These are phyloP conservation scores for Striga asiatica DNA, from an alignment of 257 asterid genomes.

Conservation along the genomic window DNA sequence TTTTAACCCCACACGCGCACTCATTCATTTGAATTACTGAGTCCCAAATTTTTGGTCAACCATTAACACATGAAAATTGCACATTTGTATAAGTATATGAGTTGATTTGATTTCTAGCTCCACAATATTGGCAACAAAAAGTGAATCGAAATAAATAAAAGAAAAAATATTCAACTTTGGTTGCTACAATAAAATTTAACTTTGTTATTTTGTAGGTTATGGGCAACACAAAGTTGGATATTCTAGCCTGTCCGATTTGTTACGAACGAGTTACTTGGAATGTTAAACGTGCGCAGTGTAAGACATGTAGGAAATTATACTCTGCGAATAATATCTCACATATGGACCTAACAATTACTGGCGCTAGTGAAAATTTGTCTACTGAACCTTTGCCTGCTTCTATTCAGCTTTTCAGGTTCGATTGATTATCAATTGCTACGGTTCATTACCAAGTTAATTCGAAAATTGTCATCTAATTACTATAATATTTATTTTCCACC, in stretches of 20 bases:
- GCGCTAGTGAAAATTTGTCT: conserved; percentile 48
- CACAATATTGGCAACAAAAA: no score
- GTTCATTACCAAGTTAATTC: not conserved
- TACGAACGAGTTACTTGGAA: conserved; percentile 30
- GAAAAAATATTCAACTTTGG: no score
- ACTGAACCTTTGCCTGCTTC: conserved; percentile 60
- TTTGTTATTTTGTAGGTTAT: no score
- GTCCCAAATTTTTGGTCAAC: not conserved
- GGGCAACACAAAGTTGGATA: conserved; percentile 34
- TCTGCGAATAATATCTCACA: conserved; percentile 45
- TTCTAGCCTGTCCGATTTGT: conserved; percentile 84
- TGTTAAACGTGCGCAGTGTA: conserved; percentile 36
- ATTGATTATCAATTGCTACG: not conserved
- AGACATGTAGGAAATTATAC: conserved; percentile 53
- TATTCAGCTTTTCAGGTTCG: conserved; percentile 71
- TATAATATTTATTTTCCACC: no score
- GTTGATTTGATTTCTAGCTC: no score
- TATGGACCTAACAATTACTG: conserved; percentile 54
- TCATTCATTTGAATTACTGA: not conserved
- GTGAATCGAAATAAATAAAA: no score
- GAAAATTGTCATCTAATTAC: no score
- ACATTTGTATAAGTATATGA: no score
- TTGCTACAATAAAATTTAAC: no score
- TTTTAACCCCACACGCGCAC: not conserved
- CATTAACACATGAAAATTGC: no score